Evolutionary conservation across 75 land plant species (phyloP).

Genomic region (Cryptomeria japonica): DNA sequence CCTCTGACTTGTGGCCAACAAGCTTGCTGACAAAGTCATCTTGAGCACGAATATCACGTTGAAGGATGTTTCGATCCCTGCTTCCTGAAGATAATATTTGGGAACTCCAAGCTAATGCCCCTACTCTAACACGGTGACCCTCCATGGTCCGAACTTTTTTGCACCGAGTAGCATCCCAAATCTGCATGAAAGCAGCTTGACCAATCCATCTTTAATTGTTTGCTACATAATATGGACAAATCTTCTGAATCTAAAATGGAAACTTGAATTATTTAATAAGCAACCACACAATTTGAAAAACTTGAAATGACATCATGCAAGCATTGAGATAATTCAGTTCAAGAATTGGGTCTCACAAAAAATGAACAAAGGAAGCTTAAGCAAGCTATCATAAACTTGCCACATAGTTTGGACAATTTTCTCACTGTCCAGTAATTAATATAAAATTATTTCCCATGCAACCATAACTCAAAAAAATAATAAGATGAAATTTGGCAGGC

Average conservation of each 20-base stretch:
- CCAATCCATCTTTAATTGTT: neutral
- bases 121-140: constrained; percentile 92
- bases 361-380: constrained; percentile 30
- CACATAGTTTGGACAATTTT: neutral
- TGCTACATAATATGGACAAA: neutral
- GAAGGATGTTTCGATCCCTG: constrained; percentile 89
- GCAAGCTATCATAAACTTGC: neutral
- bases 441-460: neutral
- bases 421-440: neutral
- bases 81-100: constrained; percentile 92
- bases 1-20: constrained; percentile 97
- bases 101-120: constrained; percentile 94
- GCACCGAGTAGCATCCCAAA: constrained; percentile 95
- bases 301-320: neutral
- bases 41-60: constrained; percentile 87
- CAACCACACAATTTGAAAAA: neutral
- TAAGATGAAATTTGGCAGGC: neutral
- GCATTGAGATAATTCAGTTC: neutral
- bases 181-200: constrained; percentile 35
- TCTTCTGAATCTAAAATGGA: neutral
- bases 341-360: constrained; percentile 21
- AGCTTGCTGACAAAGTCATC: constrained; percentile 83
- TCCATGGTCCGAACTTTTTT: constrained; percentile 84
- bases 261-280: neutral
- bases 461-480: neutral